Evolutionary conservation across 1,139 yeast genomes (phyloP).

Genomic region (Arxiozyma heterogenica): DNA sequence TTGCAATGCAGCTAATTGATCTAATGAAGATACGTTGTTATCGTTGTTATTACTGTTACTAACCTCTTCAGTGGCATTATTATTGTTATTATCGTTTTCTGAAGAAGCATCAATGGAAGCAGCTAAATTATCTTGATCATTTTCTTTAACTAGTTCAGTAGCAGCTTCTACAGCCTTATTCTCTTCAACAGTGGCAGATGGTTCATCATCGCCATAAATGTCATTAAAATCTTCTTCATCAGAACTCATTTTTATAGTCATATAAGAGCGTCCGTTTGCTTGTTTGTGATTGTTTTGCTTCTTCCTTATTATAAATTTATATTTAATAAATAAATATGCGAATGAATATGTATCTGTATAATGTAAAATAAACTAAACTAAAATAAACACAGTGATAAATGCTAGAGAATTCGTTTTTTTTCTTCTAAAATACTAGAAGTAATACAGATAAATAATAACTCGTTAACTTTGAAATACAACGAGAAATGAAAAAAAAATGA

Average conservation of each 20-base stretch:
- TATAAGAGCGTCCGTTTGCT: background rate
- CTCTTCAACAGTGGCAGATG: constrained; percentile 6
- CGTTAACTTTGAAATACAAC: background rate
- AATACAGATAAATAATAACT: background rate
- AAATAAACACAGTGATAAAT: background rate
- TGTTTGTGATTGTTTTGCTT: background rate
- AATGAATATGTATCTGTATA: background rate
- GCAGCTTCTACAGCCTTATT: constrained; percentile 10
- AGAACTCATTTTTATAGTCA: constrained; percentile 30
- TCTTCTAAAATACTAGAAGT: background rate
- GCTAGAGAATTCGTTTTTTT: background rate
- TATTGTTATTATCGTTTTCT: background rate
- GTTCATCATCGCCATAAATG: constrained; percentile 43
- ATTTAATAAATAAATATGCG: background rate
- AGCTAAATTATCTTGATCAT: constrained; percentile 1
- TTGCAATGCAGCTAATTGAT: constrained; percentile 30
- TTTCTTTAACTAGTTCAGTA: constrained; percentile 6
- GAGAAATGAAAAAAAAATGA: no score
- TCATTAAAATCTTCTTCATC: constrained; percentile 89
- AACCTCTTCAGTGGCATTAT: constrained; percentile 4
- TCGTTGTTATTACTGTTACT: constrained; percentile 9
- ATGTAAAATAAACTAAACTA: background rate
- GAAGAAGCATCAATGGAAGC: background rate
- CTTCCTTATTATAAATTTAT: background rate
- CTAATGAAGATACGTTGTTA: constrained; percentile 21